Conservation (phyloP, 1,284 basidiomycete species). For the Mycena citricolor region DNA sequence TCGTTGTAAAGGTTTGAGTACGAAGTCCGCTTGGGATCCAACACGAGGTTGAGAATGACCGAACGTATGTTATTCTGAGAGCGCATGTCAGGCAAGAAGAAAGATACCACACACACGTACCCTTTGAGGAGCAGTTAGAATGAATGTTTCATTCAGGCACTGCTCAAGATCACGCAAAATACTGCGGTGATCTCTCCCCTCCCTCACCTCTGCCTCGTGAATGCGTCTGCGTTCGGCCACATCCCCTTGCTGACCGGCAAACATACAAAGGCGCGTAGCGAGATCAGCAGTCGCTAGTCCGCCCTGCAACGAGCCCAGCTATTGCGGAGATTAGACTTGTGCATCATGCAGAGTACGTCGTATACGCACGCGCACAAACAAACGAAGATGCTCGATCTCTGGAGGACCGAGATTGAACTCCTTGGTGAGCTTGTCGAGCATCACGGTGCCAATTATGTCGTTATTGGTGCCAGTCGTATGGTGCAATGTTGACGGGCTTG, state of each 20-base stretch:
- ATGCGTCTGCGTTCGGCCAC: not conserved
- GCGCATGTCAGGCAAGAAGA: too few species aligned
- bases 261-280: not conserved
- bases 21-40: not conserved
- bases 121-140: slow-evolving; percentile 1
- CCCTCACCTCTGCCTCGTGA: too few species aligned
- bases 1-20: slow-evolving; percentile 2
- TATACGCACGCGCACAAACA: not conserved
- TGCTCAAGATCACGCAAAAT: slow-evolving; percentile 5
- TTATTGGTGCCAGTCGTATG: too few species aligned
- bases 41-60: slow-evolving; percentile 1
- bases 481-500: too few species aligned
- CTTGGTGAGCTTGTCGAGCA: slow-evolving; percentile 2
- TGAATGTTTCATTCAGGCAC: slow-evolving; percentile 5
- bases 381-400: not conserved
- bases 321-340: not conserved
- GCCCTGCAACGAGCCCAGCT: not conserved
- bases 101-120: too few species aligned
- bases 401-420: not conserved
- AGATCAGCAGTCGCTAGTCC: slow-evolving; percentile 1
- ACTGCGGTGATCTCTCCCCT: not conserved
- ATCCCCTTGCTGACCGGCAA: slow-evolving; percentile 1
- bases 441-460: not conserved
- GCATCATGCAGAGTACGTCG: not conserved
- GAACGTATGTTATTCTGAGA: slow-evolving; percentile 9